Base-by-base conservation (phyloP, 306 rosid genomes). In the Heteromeles arbutifolia region DNA sequence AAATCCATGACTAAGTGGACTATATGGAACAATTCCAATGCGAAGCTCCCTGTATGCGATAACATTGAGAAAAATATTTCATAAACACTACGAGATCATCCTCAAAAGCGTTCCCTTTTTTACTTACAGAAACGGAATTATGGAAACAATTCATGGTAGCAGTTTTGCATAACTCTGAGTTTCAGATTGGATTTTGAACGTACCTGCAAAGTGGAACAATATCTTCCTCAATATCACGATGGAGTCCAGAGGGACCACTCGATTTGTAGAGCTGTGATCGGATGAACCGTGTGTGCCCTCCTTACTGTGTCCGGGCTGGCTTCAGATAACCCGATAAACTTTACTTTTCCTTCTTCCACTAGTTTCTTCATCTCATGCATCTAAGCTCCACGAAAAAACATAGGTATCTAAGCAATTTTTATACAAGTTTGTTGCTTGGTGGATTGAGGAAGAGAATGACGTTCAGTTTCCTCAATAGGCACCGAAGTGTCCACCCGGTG, bases 241-340 rank as follows among this genome's bases (percentile, higher is more conserved):
- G n/a, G n/a, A 48, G 86, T 77, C 94, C 96, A 92, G 0, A 92
- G 80, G 4, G 98, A 92, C 92, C 92, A 92, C 78, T 92, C 96
- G 75, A 87, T 86, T 71, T 90, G 98, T 17, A 92, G 10, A 11
- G 94, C 96, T 0, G 94, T 87, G 76, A 92, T 79, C 4, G 94
- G 96, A 82, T 90, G 98, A 81, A 90, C 90, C 2, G 89, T 92
- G 80, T 92, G 96, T 3, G 96, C 98, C 81, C 98, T 90, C 67
- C 84, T 88, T 78, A 90, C 87, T 43, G 97, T 89, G 69, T 93
- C 89, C 1, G 91, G 85, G 74, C 91, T 86, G 2, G 98, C 93
- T 65, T 90, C 98, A 74, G 96, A 90, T 73, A 88, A 72, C 39
- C 95, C 98, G 39, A 93, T 80, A 43, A 87, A 93, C 82, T 52